Percentiles rank a stretch among this genome's conserved stretches.
Conservation (phyloP, 768 basidiomycete species). For the Hypsizygus marmoreus region DNA sequence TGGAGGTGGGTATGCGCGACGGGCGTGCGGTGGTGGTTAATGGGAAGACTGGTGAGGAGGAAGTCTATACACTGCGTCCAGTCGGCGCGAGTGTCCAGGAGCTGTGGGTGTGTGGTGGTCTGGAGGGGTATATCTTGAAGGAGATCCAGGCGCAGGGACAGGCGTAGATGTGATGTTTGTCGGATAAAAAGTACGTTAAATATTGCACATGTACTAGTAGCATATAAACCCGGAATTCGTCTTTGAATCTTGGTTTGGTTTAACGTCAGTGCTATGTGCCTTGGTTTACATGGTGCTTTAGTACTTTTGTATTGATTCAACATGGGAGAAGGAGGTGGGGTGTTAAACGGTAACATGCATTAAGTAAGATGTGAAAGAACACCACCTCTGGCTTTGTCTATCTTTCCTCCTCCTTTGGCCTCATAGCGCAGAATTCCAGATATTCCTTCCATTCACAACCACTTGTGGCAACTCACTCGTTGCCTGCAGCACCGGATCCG, state of each 20-base stretch:
- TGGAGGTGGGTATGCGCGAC: slow-evolving; percentile 68
- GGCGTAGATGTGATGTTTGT: slow-evolving; percentile 6
- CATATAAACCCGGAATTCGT: no score
- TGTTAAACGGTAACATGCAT: no score
- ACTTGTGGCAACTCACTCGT: slow-evolving; percentile 24
- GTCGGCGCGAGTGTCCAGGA: slow-evolving; percentile 97
- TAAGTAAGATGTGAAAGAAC: no score
- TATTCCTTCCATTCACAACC: slow-evolving; percentile 41
- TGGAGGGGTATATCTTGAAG: slow-evolving; percentile 91
- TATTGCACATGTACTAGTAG: no score
- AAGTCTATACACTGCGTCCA: slow-evolving; percentile 66
- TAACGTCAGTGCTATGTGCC: no score
- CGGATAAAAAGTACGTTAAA: no score
- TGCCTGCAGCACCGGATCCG: slow-evolving; percentile 28
- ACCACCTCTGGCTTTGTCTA: no score
- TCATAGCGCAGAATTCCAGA: slow-evolving; percentile 63
- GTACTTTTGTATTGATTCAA: no score
- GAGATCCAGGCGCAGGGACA: slow-evolving; percentile 48
- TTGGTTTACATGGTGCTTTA: no score
- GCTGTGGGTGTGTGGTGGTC: slow-evolving; percentile 92
- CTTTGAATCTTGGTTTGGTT: no score
- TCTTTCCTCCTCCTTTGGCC: no score
- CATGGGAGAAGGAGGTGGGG: no score
- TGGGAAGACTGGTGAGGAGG: slow-evolving; percentile 40
- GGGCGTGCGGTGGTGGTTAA: slow-evolving; percentile 65